Evolutionary conservation across 129 eudicot species (phyloP).

Genomic region (Escallonia herrerae): DNA sequence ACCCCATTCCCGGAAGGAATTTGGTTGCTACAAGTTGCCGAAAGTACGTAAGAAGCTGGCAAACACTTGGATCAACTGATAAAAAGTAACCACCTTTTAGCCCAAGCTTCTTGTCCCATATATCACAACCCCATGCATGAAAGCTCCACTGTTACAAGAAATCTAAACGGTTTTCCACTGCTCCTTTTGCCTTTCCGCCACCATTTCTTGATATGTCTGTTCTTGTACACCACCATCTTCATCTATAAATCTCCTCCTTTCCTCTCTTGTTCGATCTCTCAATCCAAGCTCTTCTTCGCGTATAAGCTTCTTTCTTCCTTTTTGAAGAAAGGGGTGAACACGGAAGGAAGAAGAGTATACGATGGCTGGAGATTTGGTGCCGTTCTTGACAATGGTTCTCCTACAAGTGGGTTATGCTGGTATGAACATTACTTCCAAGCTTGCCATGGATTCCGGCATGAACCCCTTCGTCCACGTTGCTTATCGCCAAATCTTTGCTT

Average conservation of each 20-base stretch:
- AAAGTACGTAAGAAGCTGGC: no score
- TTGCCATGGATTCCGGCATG: slow-evolving; percentile 77
- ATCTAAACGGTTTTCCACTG: slow-evolving; percentile 2
- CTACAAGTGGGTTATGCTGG: slow-evolving; percentile 64
- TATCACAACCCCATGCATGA: not conserved
- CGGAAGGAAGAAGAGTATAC: not conserved
- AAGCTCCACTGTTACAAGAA: slow-evolving; percentile 5
- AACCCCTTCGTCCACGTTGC: slow-evolving; percentile 64
- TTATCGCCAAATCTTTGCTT: slow-evolving; percentile 63
- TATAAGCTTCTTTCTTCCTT: not conserved
- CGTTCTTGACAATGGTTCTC: slow-evolving; percentile 45
- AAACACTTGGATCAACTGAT: no score
- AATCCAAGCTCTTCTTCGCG: not conserved
- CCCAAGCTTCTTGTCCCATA: no score
- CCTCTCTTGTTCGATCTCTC: not conserved
- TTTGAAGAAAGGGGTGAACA: not conserved
- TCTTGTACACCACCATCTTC: not conserved
- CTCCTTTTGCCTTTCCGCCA: not conserved
- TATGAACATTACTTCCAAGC: slow-evolving; percentile 62
- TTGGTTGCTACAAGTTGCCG: no score
- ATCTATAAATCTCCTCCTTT: not conserved
- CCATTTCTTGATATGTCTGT: not conserved
- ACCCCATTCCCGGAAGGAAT: no score
- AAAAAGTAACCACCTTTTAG: no score
- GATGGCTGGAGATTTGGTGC: slow-evolving; percentile 28